These are phyloP conservation scores for Aspergillus niger DNA, from an alignment of 2,329 filamentous ascomycete genomes.

Conservation along the genomic window DNA sequence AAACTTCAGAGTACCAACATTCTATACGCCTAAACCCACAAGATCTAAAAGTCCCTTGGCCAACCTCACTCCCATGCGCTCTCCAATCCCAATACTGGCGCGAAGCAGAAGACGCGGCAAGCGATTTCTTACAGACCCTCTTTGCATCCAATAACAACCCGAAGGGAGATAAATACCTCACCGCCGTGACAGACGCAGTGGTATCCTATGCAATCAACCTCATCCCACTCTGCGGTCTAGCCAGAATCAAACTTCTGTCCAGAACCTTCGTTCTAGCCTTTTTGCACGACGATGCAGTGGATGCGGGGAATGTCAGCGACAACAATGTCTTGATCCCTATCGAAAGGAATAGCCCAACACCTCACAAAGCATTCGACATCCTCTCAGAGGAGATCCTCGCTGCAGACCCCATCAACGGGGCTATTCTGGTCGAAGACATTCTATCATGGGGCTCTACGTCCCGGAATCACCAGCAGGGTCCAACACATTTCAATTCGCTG, in stretches of 20 bases:
- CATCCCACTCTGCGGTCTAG: slow-evolving; percentile 5
- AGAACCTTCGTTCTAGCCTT: slow-evolving; percentile 15
- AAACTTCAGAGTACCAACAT: background rate
- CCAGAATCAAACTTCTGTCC: slow-evolving; percentile 9
- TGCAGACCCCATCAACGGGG: slow-evolving; percentile 7
- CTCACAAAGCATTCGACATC: slow-evolving; percentile 1
- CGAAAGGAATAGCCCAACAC: background rate
- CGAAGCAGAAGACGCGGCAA: slow-evolving; percentile 12
- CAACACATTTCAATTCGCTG: background rate
- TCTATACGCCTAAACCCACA: slow-evolving; percentile 12
- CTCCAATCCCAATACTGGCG: slow-evolving; percentile 20
- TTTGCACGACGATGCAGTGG: slow-evolving; percentile 19
- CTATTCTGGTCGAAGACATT: slow-evolving; percentile 10
- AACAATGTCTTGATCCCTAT: background rate
- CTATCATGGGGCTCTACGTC: slow-evolving; percentile 10
- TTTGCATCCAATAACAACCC: background rate
- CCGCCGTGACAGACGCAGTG: slow-evolving; percentile 10
- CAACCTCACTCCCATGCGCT: slow-evolving; percentile 10
- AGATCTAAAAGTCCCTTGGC: slow-evolving; percentile 13
- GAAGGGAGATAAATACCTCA: background rate
- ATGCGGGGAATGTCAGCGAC: background rate
- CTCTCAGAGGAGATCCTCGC: slow-evolving; percentile 9
- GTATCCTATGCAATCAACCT: slow-evolving; percentile 14
- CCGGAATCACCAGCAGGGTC: background rate
- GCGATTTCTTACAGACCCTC: slow-evolving; percentile 1